Conservation (phyloP, 345 rosid genomes). For the Schrenkiella parvula region DNA sequence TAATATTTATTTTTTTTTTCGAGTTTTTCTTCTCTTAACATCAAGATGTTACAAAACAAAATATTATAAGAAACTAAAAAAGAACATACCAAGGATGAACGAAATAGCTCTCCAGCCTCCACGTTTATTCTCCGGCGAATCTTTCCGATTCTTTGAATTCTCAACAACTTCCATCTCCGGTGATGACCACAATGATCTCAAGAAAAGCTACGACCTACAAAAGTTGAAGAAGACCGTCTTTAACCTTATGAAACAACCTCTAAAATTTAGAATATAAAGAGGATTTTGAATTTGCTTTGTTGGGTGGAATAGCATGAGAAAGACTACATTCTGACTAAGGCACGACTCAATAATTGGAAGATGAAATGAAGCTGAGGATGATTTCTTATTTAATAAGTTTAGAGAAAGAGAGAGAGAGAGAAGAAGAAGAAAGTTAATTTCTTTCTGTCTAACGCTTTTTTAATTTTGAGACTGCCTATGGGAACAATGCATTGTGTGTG, state of each 20-base stretch:
- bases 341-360: conserved; percentile 2
- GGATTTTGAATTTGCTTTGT: not conserved
- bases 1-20: no score
- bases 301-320: conserved; percentile 10
- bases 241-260: not conserved
- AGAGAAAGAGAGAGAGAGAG: not conserved
- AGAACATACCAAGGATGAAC: conserved; percentile 50
- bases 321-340: conserved; percentile 6
- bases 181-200: not conserved
- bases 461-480: not conserved
- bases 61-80: not conserved
- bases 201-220: not conserved
- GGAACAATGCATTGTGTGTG: not conserved
- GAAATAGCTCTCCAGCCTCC: conserved; percentile 89
- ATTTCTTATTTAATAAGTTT: not conserved
- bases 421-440: not conserved
- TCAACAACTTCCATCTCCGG: conserved; percentile 18
- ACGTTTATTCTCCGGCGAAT: conserved; percentile 35
- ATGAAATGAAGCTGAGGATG: conserved; percentile 27
- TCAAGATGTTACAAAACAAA: no score
- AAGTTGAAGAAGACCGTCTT: not conserved
- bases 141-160: not conserved
- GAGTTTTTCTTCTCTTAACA: no score
- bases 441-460: conserved; percentile 1
- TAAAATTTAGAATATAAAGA: not conserved